These are phyloP conservation scores for Metarhizium rileyi DNA, from an alignment of 2,329 filamentous ascomycete genomes.

Conservation along the genomic window DNA sequence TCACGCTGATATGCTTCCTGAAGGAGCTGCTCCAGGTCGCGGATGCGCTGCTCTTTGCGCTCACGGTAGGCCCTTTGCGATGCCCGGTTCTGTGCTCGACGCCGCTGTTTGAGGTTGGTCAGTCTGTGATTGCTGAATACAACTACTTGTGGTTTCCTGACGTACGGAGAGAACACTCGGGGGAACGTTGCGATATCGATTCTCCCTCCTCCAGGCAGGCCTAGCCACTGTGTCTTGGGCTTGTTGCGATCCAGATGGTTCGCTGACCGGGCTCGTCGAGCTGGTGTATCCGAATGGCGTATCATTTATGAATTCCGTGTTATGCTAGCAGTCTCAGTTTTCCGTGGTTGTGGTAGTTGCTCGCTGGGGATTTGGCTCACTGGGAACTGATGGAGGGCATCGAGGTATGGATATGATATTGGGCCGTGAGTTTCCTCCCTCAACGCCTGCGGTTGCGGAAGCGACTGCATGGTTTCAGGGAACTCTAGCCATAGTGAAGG, in stretches of 20 bases:
- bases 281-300: conserved; percentile 5
- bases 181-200: conserved; percentile 43
- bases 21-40: conserved; percentile 50
- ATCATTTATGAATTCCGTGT: background rate
- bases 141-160: background rate
- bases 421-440: too few relatives aligned
- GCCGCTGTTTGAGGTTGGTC: conserved; percentile 13
- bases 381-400: too few relatives aligned
- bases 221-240: background rate
- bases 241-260: background rate
- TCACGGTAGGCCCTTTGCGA: conserved; percentile 23
- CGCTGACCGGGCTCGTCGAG: conserved; percentile 9
- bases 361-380: too few relatives aligned
- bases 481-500: background rate
- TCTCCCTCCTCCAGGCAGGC: conserved; percentile 33
- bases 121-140: background rate
- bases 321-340: background rate
- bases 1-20: conserved; percentile 44
- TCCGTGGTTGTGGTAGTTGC: background rate
- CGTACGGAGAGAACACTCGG: conserved; percentile 39
- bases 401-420: too few relatives aligned
- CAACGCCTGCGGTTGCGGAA: background rate
- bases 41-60: conserved; percentile 46
- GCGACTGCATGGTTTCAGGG: background rate
- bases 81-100: conserved; percentile 22